These are phyloP conservation scores for Cercophora newfieldiana DNA, from an alignment of 495 filamentous ascomycete species.

Conservation along the genomic window DNA sequence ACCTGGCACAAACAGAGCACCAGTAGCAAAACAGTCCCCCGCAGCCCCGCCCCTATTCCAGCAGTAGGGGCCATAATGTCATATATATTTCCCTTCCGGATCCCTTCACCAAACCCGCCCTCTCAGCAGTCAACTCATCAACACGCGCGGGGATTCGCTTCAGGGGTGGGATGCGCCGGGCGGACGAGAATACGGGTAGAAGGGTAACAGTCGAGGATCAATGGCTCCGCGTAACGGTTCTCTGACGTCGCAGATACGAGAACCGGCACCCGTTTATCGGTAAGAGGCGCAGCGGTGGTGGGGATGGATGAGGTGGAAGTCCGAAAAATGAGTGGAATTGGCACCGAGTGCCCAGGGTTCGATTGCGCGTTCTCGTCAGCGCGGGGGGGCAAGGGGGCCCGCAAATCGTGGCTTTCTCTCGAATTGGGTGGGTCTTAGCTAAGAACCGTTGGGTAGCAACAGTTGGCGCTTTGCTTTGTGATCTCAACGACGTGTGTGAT, in stretches of 20 bases:
- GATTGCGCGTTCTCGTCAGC: neutral
- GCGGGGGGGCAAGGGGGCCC: neutral
- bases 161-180: neutral
- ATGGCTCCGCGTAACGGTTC: neutral
- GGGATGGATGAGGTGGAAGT: neutral
- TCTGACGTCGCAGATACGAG: neutral
- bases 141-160: neutral
- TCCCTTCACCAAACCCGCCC: neutral
- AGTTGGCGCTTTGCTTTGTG: neutral
- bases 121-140: neutral
- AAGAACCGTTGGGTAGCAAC: neutral
- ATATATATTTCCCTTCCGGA: neutral
- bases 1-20: conserved; percentile 31
- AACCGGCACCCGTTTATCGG: neutral
- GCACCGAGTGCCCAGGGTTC: conserved; percentile 53
- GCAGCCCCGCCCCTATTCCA: conserved; percentile 24
- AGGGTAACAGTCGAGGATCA: no score
- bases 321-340: conserved; percentile 58
- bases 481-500: neutral
- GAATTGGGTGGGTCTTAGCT: neutral
- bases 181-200: neutral
- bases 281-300: neutral
- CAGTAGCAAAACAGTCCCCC: conserved; percentile 33
- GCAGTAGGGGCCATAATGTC: conserved; percentile 30
- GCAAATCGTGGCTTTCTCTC: neutral